Conservation (phyloP, 192 early-diverging fungal species). For the Entomortierella lignicola region DNA sequence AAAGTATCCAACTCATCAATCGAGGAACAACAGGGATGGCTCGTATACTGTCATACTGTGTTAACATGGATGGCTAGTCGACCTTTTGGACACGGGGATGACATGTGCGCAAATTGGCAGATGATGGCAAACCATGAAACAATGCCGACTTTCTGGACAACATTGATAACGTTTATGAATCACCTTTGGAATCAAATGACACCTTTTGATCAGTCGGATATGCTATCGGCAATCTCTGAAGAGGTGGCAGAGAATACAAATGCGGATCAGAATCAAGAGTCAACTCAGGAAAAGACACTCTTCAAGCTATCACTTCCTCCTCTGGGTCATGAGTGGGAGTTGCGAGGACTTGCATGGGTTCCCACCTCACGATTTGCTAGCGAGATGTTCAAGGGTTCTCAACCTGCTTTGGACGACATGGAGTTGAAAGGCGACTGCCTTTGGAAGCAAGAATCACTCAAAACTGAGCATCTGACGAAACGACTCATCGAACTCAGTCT, state of each 20-base stretch:
- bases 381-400: constrained; percentile 27
- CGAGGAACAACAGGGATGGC: constrained; percentile 54
- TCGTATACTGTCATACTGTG: constrained; percentile 62
- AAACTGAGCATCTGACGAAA: constrained; percentile 31
- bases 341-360: constrained; percentile 64
- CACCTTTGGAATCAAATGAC: constrained; percentile 34
- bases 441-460: constrained; percentile 39
- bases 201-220: constrained; percentile 53
- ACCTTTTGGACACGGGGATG: constrained; percentile 33
- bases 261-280: not conserved
- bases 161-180: constrained; percentile 51
- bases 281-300: constrained; percentile 7
- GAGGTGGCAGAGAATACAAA: constrained; percentile 14
- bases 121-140: constrained; percentile 23
- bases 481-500: constrained; percentile 45
- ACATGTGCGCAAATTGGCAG: constrained; percentile 37
- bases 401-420: constrained; percentile 22
- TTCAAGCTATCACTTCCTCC: constrained; percentile 47
- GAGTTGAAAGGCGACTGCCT: constrained; percentile 39
- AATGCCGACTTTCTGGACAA: constrained; percentile 45
- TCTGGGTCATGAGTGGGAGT: constrained; percentile 60
- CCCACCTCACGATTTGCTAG: constrained; percentile 15
- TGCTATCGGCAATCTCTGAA: constrained; percentile 40
- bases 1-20: constrained; percentile 8
- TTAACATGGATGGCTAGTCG: constrained; percentile 64